Percentiles rank a stretch among this genome's conserved stretches.
Evolutionary conservation across 805 yeast species (phyloP).

Genomic region (Naumovozyma baii): DNA sequence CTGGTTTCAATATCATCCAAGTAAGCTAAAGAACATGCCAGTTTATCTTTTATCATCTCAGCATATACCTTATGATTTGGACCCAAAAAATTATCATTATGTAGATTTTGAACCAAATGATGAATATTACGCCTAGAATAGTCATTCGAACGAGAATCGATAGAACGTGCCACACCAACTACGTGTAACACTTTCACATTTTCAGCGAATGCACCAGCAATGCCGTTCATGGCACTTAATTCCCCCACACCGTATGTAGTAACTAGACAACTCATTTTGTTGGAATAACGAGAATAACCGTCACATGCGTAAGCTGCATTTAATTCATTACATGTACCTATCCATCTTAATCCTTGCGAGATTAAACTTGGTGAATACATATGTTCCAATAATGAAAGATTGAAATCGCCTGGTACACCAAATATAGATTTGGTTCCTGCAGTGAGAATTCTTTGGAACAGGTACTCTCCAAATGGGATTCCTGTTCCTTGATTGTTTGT

Average conservation of each 20-base stretch:
- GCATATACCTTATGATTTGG: conserved; percentile 65
- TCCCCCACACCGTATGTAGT: conserved; percentile 86
- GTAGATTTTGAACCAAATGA: conserved; percentile 47
- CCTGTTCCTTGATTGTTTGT: background rate
- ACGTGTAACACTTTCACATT: conserved; percentile 70
- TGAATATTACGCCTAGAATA: conserved; percentile 35
- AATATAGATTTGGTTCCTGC: conserved; percentile 52
- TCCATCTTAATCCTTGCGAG: conserved; percentile 44
- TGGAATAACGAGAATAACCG: conserved; percentile 65
- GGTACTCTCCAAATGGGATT: conserved; percentile 54
- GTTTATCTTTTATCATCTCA: conserved; percentile 45
- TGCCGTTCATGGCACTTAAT: conserved; percentile 71
- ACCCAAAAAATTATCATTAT: conserved; percentile 34
- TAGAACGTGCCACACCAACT: conserved; percentile 44
- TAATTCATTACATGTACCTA: conserved; percentile 81
- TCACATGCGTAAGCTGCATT: conserved; percentile 88
- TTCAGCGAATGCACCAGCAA: conserved; percentile 78
- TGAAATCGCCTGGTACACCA: conserved; percentile 78
- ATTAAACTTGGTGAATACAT: conserved; percentile 34
- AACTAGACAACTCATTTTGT: conserved; percentile 54
- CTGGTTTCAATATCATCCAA: conserved; percentile 39
- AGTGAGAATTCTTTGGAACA: conserved; percentile 47
- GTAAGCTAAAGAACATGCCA: conserved; percentile 48
- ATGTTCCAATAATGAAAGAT: conserved; percentile 57
- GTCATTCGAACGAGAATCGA: conserved; percentile 5